Conservation (phyloP, 768 basidiomycete species). For the Amanita inopinata region DNA sequence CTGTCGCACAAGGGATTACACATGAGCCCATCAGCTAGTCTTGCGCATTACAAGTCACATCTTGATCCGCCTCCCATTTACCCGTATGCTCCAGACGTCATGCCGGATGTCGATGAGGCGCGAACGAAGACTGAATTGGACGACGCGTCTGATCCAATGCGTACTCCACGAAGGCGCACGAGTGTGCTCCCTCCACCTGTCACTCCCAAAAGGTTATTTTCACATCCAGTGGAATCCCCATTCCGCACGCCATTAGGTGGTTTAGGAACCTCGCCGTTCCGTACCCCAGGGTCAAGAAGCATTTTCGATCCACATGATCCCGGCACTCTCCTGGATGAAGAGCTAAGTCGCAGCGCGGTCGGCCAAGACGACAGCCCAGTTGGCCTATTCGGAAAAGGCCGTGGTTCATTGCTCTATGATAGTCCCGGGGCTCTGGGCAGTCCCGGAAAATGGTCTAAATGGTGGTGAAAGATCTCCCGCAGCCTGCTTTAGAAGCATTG, state of each 20-base stretch:
- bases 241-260: conserved; percentile 27
- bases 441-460: conserved; percentile 38
- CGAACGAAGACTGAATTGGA: conserved; percentile 17
- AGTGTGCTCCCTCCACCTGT: conserved; percentile 21
- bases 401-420: conserved; percentile 51
- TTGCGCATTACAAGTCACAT: conserved; percentile 60
- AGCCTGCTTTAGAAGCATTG: background rate
- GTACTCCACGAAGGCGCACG: conserved; percentile 29
- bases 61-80: conserved; percentile 52
- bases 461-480: conserved; percentile 22
- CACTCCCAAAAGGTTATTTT: conserved; percentile 29
- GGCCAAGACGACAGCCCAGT: conserved; percentile 50
- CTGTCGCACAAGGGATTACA: conserved; percentile 59
- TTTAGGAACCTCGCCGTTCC: conserved; percentile 28
- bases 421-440: conserved; percentile 55
- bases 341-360: conserved; percentile 45
- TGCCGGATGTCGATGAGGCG: conserved; percentile 15
- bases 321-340: conserved; percentile 57
- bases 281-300: conserved; percentile 38
- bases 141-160: conserved; percentile 21
- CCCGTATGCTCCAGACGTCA: conserved; percentile 16
- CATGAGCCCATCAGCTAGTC: conserved; percentile 58
- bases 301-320: conserved; percentile 72
- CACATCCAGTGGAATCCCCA: conserved; percentile 19
- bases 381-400: conserved; percentile 54